phyloP scores from a whole-genome alignment of 495 filamentous ascomycete species.

The Hypoxylon subgilvum region DNA sequence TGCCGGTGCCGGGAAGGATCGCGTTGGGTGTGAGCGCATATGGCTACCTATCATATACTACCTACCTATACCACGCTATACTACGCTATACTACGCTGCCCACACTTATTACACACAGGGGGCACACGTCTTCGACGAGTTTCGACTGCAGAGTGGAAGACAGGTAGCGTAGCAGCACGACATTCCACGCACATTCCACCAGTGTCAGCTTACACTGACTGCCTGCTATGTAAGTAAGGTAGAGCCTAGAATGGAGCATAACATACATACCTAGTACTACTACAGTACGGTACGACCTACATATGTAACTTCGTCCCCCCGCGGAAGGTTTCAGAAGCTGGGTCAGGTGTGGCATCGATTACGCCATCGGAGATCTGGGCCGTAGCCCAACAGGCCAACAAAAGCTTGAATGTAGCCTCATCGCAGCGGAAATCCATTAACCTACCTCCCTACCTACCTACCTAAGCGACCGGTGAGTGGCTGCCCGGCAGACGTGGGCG shows the following conservation, averaged over 20 bases:
- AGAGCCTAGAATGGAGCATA: too few species aligned
- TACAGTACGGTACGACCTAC: too few species aligned
- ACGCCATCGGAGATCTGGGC: slow-evolving; percentile 31
- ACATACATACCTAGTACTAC: too few species aligned
- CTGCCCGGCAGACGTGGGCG: slow-evolving; percentile 13
- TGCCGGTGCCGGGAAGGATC: slow-evolving; percentile 26
- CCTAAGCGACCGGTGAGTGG: slow-evolving; percentile 31
- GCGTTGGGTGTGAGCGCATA: slow-evolving; percentile 4
- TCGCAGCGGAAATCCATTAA: slow-evolving; percentile 4
- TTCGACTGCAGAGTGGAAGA: slow-evolving; percentile 22
- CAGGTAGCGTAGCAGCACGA: too few species aligned
- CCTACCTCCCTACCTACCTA: slow-evolving; percentile 31
- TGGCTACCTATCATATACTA: too few species aligned
- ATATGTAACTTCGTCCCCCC: slow-evolving; percentile 12
- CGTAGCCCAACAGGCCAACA: slow-evolving; percentile 5
- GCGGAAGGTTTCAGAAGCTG: slow-evolving; percentile 21
- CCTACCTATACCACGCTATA: too few species aligned
- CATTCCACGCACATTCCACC: neutral
- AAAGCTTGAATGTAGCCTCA: slow-evolving; percentile 26
- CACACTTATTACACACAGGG: neutral
- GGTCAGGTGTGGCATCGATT: slow-evolving; percentile 23
- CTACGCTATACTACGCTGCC: too few species aligned
- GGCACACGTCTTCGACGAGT: slow-evolving; percentile 5
- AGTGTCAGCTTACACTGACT: slow-evolving; percentile 16
- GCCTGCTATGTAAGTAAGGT: too few species aligned